Conservation (phyloP, 148 eudicot genomes). For the Cornus florida region DNA sequence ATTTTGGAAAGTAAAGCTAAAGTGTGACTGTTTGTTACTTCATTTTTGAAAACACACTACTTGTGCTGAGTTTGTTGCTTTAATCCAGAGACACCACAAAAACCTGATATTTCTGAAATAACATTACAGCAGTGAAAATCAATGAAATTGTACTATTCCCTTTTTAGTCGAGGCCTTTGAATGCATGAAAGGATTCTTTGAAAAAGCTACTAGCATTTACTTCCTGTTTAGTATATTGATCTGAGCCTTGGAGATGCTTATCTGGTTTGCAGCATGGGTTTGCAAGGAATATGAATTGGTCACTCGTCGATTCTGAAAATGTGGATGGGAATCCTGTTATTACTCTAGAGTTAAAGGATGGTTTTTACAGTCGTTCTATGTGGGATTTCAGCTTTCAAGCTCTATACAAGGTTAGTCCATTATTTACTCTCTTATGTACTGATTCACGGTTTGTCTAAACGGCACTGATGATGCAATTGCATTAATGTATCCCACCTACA, state of each 20-base stretch:
- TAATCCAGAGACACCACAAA: background rate
- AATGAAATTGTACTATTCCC: background rate
- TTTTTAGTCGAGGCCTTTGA: background rate
- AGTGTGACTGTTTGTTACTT: background rate
- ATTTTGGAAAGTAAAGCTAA: background rate
- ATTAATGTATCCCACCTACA: background rate
- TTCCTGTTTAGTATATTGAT: background rate
- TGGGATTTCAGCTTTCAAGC: conserved; percentile 97
- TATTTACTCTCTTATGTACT: background rate
- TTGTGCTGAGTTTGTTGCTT: conserved; percentile 4
- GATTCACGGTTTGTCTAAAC: background rate
- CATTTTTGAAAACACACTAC: background rate
- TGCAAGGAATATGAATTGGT: conserved; percentile 90
- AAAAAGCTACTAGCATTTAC: background rate
- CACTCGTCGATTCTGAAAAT: conserved; percentile 63
- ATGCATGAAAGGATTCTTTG: background rate
- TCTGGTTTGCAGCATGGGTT: conserved; percentile 82
- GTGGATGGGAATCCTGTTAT: conserved; percentile 66
- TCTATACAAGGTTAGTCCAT: conserved; percentile 62
- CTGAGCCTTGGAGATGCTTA: conserved; percentile 16
- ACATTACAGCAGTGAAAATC: background rate
- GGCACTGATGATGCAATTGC: background rate
- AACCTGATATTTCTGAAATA: background rate
- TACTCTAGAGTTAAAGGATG: conserved; percentile 81
- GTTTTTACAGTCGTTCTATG: conserved; percentile 82